Evolutionary conservation across 2,329 filamentous ascomycete species (phyloP), one percentile per base, ranked within the genome.

Genomic region (Exophiala aquamarina): DNA sequence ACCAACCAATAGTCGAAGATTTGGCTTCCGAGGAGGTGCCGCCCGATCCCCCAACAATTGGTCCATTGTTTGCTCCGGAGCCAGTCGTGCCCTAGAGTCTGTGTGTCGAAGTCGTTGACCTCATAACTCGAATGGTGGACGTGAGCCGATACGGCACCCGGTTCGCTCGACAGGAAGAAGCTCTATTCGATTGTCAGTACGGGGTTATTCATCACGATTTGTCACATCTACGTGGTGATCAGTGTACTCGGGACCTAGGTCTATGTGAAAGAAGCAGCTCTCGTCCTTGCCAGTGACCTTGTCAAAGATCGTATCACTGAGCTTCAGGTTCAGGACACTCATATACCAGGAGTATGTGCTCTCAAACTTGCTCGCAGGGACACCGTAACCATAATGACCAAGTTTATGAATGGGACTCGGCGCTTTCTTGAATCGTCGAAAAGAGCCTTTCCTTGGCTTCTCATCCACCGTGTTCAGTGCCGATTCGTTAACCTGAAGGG

Each of bases 71-170:
- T 78, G 53, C 79, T 68, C 2, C 71, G 71, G 51, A 88, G 67
- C 80, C 82, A 86, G 58, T 85, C 76, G 65, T 88, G 85, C 1
- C 84, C 85, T 3, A 88, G 68, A 23, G 80, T 71, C 69, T 88
- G 84, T 3, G 80, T 78, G 60, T 89, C 84, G 57, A 84, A 85
- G 63, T 88, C 82, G 58, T 85, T 78, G 3, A 85, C 83, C 65
- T 88, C 84, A 55, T 83, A 89, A 2, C 75, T 79, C n/a, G 77
- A 78, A 65, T 88, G 85, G 61, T 87, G 84, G 2, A 86, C 77
- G 61, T 83, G 79, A 0, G 57, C 14, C 14, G 6, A 4, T 3
- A 13, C n/a, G 31, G 15, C 29, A 44, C 31, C 11, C 15, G 41
- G 41, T 3, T 13, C n/a, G 78, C 65, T 10, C 14, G 23, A 11